Percentiles rank a stretch among this genome's conserved stretches.
Evolutionary conservation across 176 grass and related monocot species (phyloP).

Genomic region (Carex cristatella): DNA sequence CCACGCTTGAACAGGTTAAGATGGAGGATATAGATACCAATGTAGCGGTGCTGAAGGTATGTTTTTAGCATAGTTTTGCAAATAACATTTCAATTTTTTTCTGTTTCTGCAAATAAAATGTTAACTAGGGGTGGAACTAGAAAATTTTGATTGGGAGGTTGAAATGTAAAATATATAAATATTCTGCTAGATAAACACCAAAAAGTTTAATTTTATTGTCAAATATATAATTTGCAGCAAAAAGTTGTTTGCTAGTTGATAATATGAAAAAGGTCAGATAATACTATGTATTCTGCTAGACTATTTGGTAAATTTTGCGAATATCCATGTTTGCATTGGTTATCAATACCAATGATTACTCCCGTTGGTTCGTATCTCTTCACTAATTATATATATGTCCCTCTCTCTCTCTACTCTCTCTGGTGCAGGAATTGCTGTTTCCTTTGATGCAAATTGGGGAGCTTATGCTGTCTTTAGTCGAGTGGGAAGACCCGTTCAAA

Average conservation of each 20-base stretch:
- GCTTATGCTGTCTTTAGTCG: slow-evolving; percentile 43
- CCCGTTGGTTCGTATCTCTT: not conserved
- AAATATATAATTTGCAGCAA: not conserved
- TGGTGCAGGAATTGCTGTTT: slow-evolving; percentile 79
- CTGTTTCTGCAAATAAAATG: not conserved
- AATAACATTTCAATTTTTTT: not conserved
- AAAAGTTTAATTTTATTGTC: not conserved
- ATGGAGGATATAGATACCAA: slow-evolving; percentile 87
- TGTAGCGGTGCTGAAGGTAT: slow-evolving; percentile 72
- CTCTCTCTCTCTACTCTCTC: not conserved
- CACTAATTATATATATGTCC: not conserved
- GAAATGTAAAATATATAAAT: no score
- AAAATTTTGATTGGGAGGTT: no score
- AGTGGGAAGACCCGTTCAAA: slow-evolving; percentile 86
- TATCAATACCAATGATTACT: not conserved
- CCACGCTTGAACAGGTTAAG: slow-evolving; percentile 74
- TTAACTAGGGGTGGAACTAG: no score
- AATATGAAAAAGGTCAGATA: not conserved
- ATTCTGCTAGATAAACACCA: no score
- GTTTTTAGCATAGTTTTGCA: not conserved
- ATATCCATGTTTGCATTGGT: not conserved
- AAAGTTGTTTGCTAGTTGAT: not conserved
- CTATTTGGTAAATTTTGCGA: not conserved
- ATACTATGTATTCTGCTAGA: not conserved
- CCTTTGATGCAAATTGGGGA: slow-evolving; percentile 80